These are phyloP conservation scores for Puya raimondii DNA, from an alignment of 176 grass and related monocot genomes.

Conservation along the genomic window DNA sequence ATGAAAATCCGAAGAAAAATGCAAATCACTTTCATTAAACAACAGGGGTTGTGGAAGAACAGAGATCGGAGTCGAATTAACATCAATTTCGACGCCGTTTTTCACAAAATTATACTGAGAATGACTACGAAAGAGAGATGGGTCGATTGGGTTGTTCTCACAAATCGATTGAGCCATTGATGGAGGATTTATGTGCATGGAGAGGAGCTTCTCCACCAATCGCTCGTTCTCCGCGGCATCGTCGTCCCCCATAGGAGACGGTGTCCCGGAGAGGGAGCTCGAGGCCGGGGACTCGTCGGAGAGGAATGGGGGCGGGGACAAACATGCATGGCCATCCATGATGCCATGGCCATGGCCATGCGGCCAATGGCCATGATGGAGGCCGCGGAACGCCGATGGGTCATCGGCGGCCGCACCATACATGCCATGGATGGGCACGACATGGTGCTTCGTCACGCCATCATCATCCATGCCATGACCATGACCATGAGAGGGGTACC, in stretches of 20 bases:
- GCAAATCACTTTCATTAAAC: neutral
- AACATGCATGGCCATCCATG: neutral
- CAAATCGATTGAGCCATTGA: neutral
- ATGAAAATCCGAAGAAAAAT: neutral
- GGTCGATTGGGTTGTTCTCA: neutral
- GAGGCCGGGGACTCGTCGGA: constrained; percentile 4
- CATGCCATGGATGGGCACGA: neutral
- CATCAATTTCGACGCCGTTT: neutral
- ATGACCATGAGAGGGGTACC: constrained; percentile 7
- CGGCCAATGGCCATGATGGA: neutral
- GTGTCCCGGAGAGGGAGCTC: constrained; percentile 3
- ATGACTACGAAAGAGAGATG: neutral
- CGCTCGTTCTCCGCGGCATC: neutral
- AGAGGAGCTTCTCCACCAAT: neutral
- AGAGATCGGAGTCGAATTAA: neutral
- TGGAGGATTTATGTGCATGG: neutral
- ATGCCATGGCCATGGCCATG: neutral
- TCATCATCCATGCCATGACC: neutral
- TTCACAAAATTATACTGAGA: neutral
- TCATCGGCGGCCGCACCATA: neutral
- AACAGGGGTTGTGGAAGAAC: neutral
- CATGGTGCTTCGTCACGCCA: neutral
- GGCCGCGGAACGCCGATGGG: neutral
- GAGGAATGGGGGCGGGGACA: constrained; percentile 2
- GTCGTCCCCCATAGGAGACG: neutral